A percentile compares a stretch with the other conserved stretches of the same genome.
phyloP scores from a whole-genome alignment of 2,329 filamentous ascomycete species.

The Hypoxylon sp. region DNA sequence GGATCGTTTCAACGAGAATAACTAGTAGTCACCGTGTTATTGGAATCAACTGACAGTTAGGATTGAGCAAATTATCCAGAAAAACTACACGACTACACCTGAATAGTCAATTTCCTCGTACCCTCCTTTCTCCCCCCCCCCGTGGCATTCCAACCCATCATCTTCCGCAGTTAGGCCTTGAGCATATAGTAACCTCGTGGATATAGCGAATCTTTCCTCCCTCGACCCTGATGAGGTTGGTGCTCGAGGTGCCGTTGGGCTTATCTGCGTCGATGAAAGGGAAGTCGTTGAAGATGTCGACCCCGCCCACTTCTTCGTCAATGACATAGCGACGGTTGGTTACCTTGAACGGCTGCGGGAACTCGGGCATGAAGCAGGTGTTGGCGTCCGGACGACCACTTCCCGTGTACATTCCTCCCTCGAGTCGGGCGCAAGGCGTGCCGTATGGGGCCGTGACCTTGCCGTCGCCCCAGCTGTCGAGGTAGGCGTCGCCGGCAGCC shows the following conservation, averaged over 20 bases:
- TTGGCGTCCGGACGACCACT: slow-evolving; percentile 40
- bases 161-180: slow-evolving; percentile 44
- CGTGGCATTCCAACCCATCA: slow-evolving; percentile 4
- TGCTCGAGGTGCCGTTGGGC: slow-evolving; percentile 48
- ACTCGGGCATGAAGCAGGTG: slow-evolving; percentile 49
- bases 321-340: slow-evolving; percentile 50
- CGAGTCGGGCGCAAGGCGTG: slow-evolving; percentile 51
- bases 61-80: neutral
- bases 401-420: slow-evolving; percentile 50
- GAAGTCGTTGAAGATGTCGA: slow-evolving; percentile 52
- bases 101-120: neutral
- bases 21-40: neutral
- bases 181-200: slow-evolving; percentile 48
- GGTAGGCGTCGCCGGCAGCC: slow-evolving; percentile 51
- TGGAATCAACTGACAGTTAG: neutral
- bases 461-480: slow-evolving; percentile 48
- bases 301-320: slow-evolving; percentile 49
- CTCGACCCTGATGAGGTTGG: slow-evolving; percentile 51
- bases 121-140: neutral
- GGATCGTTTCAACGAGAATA: too few species aligned
- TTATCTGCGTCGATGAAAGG: slow-evolving; percentile 47
- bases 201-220: slow-evolving; percentile 50
- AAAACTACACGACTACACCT: slow-evolving; percentile 5
- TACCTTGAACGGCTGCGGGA: slow-evolving; percentile 48
- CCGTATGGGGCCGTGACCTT: slow-evolving; percentile 47